Evolutionary conservation across 371 early-diverging fungal genomes (phyloP), one percentile per base, ranked within the genome.

Genomic region (Mortierella sp.): DNA sequence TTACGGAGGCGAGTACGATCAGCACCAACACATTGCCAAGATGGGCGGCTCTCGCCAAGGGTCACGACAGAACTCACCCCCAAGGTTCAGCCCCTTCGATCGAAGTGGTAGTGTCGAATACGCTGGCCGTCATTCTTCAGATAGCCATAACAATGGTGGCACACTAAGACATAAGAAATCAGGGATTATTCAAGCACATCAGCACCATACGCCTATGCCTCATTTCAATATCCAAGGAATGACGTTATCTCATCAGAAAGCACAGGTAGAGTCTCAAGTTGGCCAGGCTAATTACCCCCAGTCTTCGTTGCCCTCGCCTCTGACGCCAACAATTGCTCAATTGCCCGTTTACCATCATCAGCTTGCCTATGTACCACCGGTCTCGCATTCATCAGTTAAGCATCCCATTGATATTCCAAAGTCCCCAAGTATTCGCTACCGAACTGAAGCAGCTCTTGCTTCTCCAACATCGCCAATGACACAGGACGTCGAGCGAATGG

Each of bases 401-500:
- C 45, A 70, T 28, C 64, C 35, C 29, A 49, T 32, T 12, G 70
- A 57, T 61, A 58, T 40, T 51, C 55, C 58, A 51, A 45, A 61
- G 42, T 42, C 57, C 22, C 53, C 76, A 23, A 63, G 47, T 37
- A 40, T 22, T 28, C 40, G 61, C 3, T 66, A 56, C 66, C 70
- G 63, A 13, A 45, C 62, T 15, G 63, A 65, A 26, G 51, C 65
- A 19, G 54, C 32, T 23, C 71, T 80, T 15, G 71, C 69, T 34
- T 74, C 80, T 13, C 80, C 80, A 22, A 80, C 68, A 12, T 80
- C 80, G 45, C 80, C 80, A 28, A 42, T 63, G 63, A 74, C 75
- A 68, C 74, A 67, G 75, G 80, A 74, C 75, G 75, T 70, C 43
- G 70, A 80, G 71, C 66, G 70, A 12, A 80, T 80, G 80, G 80